Base-by-base conservation (phyloP, 495 filamentous ascomycete genomes). In the Daldinia decipiens region DNA sequence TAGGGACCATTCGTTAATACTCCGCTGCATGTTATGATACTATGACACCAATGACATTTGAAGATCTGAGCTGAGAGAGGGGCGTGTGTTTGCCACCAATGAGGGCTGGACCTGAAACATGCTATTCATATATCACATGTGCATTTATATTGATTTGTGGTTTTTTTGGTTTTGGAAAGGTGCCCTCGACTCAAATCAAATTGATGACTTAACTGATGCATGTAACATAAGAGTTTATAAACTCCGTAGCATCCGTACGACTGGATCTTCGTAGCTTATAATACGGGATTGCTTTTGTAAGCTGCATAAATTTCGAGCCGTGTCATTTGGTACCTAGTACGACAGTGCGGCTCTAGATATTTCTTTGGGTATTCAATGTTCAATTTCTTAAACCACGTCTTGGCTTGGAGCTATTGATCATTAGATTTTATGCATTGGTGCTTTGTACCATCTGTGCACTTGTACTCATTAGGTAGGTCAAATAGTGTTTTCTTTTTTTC, bases 101-200 rank as follows among this genome's bases (percentile, higher is more conserved):
- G 56, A 47, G 51, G 40, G 17, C 40, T 26, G 11, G 26, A 65
- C 62, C 57, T 71, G 68, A 71, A 71, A 71, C 68, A 57, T 69
- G 40, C 53, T 51, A 53, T 59, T 63, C 54, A 63, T 65, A 29
- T 61, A 62, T 26, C 13, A 45, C 61, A 65, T 70, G 21, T 66
- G 36, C 27, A 11, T 31, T 61, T 54, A 70, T 65, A 65, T 71
- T 56, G 43, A 50, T n/a, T 36, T 62, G 38, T 71, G 68, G 67
- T 43, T 43, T 62, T 62, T 45, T 7, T 19, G 32, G 47, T 27
- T 47, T 65, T 36, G n/a, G n/a, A 31, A 31, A 31, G 21, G 5
- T 7, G 15, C 6, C 39, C 15, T 40, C 39, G 39, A 40, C 19
- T 47, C 34, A 36, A 36, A 36, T 36, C 34, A 36, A 36, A 36